Conservation (phyloP, 129 eudicot genomes). For the sunflower (Helianthus annuus) region DNA sequence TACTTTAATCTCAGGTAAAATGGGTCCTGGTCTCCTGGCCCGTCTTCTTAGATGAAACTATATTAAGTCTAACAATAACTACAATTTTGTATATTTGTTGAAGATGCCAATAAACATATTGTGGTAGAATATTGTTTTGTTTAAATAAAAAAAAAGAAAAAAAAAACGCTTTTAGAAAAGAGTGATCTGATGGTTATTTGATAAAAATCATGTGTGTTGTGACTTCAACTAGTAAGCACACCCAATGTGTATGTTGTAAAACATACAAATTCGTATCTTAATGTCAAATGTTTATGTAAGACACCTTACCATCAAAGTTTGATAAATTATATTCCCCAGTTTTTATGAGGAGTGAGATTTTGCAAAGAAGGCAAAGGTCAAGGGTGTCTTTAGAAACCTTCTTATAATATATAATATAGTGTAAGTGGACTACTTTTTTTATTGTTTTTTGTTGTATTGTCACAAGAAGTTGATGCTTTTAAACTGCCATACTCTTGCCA, state of each 20-base stretch:
- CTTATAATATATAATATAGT: constrained; percentile 17
- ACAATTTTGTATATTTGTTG: no score
- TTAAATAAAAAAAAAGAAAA: background rate
- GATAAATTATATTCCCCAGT: background rate
- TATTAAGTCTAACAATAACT: no score
- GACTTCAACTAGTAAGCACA: background rate
- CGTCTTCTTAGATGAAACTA: no score
- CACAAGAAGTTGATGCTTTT: constrained; percentile 38
- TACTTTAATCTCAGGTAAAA: no score
- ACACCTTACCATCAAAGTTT: background rate
- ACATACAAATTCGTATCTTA: background rate
- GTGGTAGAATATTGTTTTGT: no score
- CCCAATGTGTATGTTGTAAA: background rate
- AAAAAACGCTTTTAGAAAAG: background rate
- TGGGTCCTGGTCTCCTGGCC: no score
- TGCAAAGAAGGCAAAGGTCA: constrained; percentile 18
- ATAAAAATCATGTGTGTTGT: background rate
- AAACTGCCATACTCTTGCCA: constrained; percentile 31
- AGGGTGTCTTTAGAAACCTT: constrained; percentile 12
- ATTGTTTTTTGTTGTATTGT: constrained; percentile 16
- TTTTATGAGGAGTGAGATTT: background rate
- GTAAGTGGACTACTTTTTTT: constrained; percentile 29
- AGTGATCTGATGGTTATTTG: background rate
- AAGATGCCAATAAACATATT: no score
- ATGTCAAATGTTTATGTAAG: background rate